Evolutionary conservation across 2,329 filamentous ascomycete species (phyloP), one percentile per base, ranked within the genome.

Genomic region (Cercospora sp.): DNA sequence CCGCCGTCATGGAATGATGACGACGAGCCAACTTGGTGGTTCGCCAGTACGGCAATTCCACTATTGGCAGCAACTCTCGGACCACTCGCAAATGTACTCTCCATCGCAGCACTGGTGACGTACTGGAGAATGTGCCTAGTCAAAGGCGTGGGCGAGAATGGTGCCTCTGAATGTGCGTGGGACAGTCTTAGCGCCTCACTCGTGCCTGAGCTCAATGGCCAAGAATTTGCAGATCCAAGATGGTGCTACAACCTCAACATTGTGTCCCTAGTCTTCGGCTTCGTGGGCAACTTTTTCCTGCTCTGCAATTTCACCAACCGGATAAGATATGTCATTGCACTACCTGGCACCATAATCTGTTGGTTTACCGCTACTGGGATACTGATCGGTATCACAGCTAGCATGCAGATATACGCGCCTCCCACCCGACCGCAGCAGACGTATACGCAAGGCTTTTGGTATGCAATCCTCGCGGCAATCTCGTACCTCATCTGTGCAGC

Each of bases 361-460:
- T 97, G 94, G 93, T 87, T 87, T 72, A 70, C 88, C 10, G 85
- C 88, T 1, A 87, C 87, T 0, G 84, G 81, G 0, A 85, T 91
- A 68, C 83, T 91, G 13, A 87, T 93, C 8, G 83, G 90, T 3
- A 85, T 89, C 1, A 89, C 93, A 1, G 83, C 84, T 16, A 86
- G 87, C 10, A 90, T 92, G 70, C 85, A 91, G 3, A 78, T 87
- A 1, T 89, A 91, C 10, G 85, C 86, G 0, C 79, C 81, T 73
- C 81, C 84, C 33, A 68, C 83, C 74, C 60, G 77, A 61, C 75
- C 82, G 65, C 70, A 85, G 82, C 71, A 87, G 69, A 81, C 80
- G 0, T 90, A 91, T 84, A 93, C 91, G 0, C 91, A 96, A 78
- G 92, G 92, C 0, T 97, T 91, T 75, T 97, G 90, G 85, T 96